These are phyloP conservation scores for Isoetes taiwanensis DNA, from an alignment of 75 land plant species.

Conservation along the genomic window DNA sequence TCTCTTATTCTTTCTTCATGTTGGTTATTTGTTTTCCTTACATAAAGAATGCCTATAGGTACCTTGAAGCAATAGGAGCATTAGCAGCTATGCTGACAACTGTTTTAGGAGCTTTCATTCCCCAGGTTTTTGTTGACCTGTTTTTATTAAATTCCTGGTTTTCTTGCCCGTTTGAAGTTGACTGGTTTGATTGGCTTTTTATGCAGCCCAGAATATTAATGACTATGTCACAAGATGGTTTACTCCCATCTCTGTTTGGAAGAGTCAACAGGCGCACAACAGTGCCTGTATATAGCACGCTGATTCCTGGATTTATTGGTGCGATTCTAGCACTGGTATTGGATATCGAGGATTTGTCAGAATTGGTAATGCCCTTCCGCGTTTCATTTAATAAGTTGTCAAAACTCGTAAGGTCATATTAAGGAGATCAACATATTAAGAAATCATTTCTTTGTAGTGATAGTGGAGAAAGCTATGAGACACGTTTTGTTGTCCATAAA, in stretches of 20 bases:
- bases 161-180: not conserved
- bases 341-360: not conserved
- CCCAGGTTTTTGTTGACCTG: too few relatives aligned
- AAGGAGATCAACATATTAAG: too few relatives aligned
- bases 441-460: too few relatives aligned
- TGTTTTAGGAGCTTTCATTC: constrained; percentile 3
- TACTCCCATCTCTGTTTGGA: not conserved
- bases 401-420: too few relatives aligned
- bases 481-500: too few relatives aligned
- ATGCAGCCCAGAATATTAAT: constrained; percentile 5
- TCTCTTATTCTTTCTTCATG: not conserved
- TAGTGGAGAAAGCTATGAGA: too few relatives aligned
- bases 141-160: not conserved
- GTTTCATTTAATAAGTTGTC: too few relatives aligned
- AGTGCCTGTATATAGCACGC: not conserved
- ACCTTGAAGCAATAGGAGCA: not conserved
- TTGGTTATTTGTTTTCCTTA: not conserved
- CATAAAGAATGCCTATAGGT: not conserved
- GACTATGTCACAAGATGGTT: constrained; percentile 2
- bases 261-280: not conserved
- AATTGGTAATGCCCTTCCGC: too few relatives aligned
- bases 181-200: not conserved
- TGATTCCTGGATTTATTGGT: not conserved
- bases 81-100: not conserved
- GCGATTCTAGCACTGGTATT: not conserved